These are phyloP conservation scores for Huntiella moniliformis DNA, from an alignment of 2,329 filamentous ascomycete species.

Conservation along the genomic window DNA sequence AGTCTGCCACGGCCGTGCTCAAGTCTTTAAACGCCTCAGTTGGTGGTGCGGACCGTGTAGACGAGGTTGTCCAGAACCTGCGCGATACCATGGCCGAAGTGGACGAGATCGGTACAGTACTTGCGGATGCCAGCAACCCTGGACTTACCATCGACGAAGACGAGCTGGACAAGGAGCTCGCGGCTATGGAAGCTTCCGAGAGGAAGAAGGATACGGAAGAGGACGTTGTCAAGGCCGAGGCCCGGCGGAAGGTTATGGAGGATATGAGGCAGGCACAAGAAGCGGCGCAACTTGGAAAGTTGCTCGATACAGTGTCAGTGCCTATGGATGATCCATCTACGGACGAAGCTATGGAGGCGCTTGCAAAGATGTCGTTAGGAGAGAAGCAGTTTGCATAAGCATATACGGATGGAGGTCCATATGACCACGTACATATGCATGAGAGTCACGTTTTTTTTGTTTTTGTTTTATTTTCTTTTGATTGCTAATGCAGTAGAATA, in stretches of 20 bases:
- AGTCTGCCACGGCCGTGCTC: slow-evolving; percentile 55
- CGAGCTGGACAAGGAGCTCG: slow-evolving; percentile 77
- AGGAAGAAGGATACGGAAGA: slow-evolving; percentile 29
- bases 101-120: slow-evolving; percentile 63
- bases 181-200: slow-evolving; percentile 48
- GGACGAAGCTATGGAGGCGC: slow-evolving; percentile 18
- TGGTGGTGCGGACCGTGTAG: slow-evolving; percentile 58
- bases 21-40: slow-evolving; percentile 54
- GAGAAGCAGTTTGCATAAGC: slow-evolving; percentile 14
- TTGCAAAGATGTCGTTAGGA: slow-evolving; percentile 23
- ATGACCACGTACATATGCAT: no score
- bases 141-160: slow-evolving; percentile 47
- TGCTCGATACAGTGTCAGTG: slow-evolving; percentile 21
- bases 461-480: no score
- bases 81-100: slow-evolving; percentile 63
- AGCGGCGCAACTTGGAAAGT: slow-evolving; percentile 31
- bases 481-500: no score
- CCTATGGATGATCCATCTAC: slow-evolving; percentile 4
- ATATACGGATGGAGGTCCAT: background rate
- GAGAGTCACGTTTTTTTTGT: no score
- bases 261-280: slow-evolving; percentile 22
- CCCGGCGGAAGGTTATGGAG: slow-evolving; percentile 19
- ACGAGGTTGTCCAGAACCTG: slow-evolving; percentile 55
- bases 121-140: slow-evolving; percentile 39
- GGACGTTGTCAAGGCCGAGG: slow-evolving; percentile 24